phyloP scores from a whole-genome alignment of 441 rosid species.

The Gossypium schwendimanii region DNA sequence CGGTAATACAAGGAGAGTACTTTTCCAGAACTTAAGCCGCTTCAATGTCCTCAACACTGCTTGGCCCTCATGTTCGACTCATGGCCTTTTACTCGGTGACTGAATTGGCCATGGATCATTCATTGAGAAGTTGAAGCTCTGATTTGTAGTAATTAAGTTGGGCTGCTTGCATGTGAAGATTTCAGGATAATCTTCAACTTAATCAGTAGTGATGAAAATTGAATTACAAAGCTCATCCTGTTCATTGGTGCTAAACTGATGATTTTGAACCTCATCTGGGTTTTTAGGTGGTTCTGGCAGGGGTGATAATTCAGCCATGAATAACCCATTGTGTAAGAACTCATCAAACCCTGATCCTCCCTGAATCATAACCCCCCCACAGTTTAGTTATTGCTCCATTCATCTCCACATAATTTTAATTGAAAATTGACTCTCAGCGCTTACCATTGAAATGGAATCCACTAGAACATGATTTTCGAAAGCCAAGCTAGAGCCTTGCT shows the following conservation, averaged over 20 bases:
- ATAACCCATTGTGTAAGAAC: neutral
- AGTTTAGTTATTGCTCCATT: neutral
- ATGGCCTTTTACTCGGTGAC: neutral
- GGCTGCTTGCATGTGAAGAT: neutral
- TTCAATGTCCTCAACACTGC: neutral
- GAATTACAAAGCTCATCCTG: slow-evolving; percentile 2
- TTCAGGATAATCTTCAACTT: neutral
- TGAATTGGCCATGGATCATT: neutral
- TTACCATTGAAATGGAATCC: neutral
- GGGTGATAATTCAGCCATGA: neutral
- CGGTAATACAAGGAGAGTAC: neutral
- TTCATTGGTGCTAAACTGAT: neutral
- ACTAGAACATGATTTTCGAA: neutral
- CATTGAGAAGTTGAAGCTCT: neutral
- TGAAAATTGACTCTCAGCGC: neutral
- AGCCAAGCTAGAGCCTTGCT: neutral
- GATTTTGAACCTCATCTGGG: neutral
- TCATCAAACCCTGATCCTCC: neutral
- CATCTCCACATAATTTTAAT: neutral
- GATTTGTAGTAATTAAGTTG: neutral
- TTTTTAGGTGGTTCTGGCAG: neutral
- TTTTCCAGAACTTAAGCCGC: neutral
- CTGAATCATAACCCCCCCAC: neutral
- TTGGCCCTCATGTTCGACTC: neutral
- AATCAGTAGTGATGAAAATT: neutral